Base-by-base conservation (phyloP, 129 eudicot species). In the Flaveria ramosissima region DNA sequence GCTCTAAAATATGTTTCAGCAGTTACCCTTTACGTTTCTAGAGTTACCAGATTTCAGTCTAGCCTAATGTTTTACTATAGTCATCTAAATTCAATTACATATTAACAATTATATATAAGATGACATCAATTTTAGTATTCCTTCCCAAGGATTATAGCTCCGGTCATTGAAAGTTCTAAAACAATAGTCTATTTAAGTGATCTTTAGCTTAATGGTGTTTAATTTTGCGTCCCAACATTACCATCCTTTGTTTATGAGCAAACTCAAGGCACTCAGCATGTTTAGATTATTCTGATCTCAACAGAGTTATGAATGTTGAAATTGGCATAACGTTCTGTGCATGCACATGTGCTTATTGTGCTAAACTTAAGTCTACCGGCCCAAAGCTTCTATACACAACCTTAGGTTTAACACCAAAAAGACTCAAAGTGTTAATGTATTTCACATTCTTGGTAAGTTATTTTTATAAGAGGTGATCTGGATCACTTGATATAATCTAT, bases 221-320 rank as follows among this genome's bases (percentile, higher is more conserved):
- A 12, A 45, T 6, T 51, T 52, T 17, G 30, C 42, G 10, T 52
- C 48, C 66, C 17, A 53, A 12, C 50, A 51, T 48, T 27, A 52
- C 27, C 32, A 71, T 51, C 46, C 75, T 71, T 17, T 30, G 46
- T 14, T 50, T 30, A 51, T 50, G 30, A 26, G 63, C 26, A 32
- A 30, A 10, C 52, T 51, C 30, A 51, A 71, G 48, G 16, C 52
- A 24, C 46, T 71, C 64, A 59, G 46, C 73, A 68, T 57, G 77
- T 57, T 41, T 2, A 23, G 36, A 42, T 15, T 57, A 73, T 73
- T 47, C n/a, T 61, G 3, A 24, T 26, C 20, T 43, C 46, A 74
- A 61, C 78, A 61, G 19, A 74, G 45, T 21, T 60, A 45, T 42
- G 70, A 60, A 74, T 16, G 56, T 43, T 74, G 27, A 72, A 6